phyloP scores from a whole-genome alignment of 805 yeast genomes.

The Metschnikowia henanensis region DNA sequence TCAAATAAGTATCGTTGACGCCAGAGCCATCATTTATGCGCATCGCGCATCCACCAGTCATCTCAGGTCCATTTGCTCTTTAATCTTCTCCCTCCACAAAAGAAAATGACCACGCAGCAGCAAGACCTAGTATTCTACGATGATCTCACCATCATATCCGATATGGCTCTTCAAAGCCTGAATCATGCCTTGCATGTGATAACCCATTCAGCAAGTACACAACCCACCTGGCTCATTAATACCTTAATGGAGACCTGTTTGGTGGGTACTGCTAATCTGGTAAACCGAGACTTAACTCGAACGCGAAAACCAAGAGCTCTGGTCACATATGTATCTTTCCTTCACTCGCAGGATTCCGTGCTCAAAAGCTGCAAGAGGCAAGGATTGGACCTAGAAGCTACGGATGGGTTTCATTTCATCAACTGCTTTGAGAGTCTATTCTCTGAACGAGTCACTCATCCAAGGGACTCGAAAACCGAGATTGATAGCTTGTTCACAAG shows the following conservation, averaged over 20 bases:
- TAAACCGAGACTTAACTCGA: conserved; percentile 27
- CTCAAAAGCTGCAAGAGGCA: conserved; percentile 37
- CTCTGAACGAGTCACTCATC: conserved; percentile 26
- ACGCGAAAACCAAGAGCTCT: conserved; percentile 22
- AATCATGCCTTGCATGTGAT: conserved; percentile 25
- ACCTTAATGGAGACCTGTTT: conserved; percentile 54
- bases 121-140: conserved; percentile 58
- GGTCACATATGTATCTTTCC: conserved; percentile 38
- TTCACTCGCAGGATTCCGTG: conserved; percentile 33
- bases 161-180: conserved; percentile 18
- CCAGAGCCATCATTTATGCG: too few relatives aligned
- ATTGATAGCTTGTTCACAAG: conserved; percentile 20
- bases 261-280: conserved; percentile 47
- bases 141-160: conserved; percentile 48
- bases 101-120: conserved; percentile 36
- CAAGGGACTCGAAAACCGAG: conserved; percentile 19
- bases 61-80: too few relatives aligned
- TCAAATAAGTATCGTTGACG: too few relatives aligned
- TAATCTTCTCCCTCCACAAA: too few relatives aligned
- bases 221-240: conserved; percentile 62
- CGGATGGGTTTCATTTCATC: conserved; percentile 32
- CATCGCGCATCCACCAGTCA: neutral
- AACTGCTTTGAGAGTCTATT: conserved; percentile 52
- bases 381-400: conserved; percentile 32
- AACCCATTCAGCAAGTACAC: conserved; percentile 47